These are phyloP conservation scores for Colletotrichum godetiae DNA, from an alignment of 2,329 filamentous ascomycete species.

Conservation along the genomic window DNA sequence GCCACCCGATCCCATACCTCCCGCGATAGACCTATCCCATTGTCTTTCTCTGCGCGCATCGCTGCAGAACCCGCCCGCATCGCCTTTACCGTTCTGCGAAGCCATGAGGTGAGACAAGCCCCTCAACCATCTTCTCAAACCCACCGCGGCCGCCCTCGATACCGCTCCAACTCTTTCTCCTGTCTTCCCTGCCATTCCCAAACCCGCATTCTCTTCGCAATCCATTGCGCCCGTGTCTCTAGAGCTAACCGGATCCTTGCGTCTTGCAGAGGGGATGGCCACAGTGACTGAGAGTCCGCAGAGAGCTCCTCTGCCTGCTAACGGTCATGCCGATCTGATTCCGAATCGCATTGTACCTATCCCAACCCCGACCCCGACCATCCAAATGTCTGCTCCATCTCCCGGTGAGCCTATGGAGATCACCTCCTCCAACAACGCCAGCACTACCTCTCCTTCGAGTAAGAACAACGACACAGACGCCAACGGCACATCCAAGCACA, in stretches of 20 bases:
- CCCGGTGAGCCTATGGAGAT: constrained; percentile 72
- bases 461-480: constrained; percentile 38
- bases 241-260: constrained; percentile 37
- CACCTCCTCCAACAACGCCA: constrained; percentile 62
- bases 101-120: constrained; percentile 35
- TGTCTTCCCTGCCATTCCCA: neutral
- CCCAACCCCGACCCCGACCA: constrained; percentile 66
- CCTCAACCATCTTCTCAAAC: constrained; percentile 17
- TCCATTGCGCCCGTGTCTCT: constrained; percentile 28
- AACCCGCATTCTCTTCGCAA: constrained; percentile 26
- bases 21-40: neutral
- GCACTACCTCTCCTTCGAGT: constrained; percentile 19
- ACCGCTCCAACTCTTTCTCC: constrained; percentile 34
- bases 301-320: constrained; percentile 53
- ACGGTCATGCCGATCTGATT: constrained; percentile 57
- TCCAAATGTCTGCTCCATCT: constrained; percentile 69
- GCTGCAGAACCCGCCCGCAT: constrained; percentile 11
- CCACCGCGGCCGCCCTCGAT: constrained; percentile 30
- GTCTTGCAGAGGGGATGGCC: constrained; percentile 60
- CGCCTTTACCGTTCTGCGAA: constrained; percentile 18
- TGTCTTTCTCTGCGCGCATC: neutral
- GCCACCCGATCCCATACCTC: neutral
- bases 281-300: constrained; percentile 63
- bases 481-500: constrained; percentile 47
- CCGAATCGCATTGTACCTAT: constrained; percentile 61